phyloP scores from a whole-genome alignment of 2,329 filamentous ascomycete species.

The Neocucurbitaria cava region DNA sequence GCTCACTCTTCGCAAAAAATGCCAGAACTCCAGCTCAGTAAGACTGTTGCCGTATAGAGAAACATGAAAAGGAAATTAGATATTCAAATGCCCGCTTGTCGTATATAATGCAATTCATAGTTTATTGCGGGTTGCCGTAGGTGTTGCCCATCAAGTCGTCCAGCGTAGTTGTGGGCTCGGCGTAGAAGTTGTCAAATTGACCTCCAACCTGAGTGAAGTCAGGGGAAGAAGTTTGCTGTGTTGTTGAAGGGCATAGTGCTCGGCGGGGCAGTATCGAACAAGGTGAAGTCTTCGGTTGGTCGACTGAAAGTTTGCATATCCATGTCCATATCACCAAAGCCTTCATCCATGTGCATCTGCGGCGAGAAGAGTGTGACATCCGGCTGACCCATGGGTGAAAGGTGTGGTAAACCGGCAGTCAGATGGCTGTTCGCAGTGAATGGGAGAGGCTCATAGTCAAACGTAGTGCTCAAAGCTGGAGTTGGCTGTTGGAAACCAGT shows the following conservation, averaged over 20 bases:
- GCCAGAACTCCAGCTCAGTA: conserved; percentile 20
- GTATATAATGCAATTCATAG: conserved; percentile 19
- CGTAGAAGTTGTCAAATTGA: conserved; percentile 43
- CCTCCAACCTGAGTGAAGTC: conserved; percentile 51
- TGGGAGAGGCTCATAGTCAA: conserved; percentile 52
- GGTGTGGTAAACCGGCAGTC: conserved; percentile 54
- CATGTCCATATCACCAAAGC: conserved; percentile 59
- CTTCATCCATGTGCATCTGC: conserved; percentile 68
- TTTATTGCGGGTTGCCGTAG: conserved; percentile 31
- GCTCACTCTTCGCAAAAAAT: conserved; percentile 23
- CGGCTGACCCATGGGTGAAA: conserved; percentile 73
- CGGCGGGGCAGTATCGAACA: conserved; percentile 55
- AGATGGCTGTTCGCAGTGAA: conserved; percentile 32
- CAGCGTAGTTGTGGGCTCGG: conserved; percentile 37
- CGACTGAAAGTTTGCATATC: conserved; percentile 39
- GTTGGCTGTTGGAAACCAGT: conserved; percentile 65
- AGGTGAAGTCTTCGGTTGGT: conserved; percentile 65
- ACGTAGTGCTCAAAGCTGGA: conserved; percentile 47
- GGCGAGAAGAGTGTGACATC: conserved; percentile 75
- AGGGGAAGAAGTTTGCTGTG: conserved; percentile 47
- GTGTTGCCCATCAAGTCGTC: conserved; percentile 39
- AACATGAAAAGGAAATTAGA: conserved; percentile 23
- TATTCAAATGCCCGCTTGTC: conserved; percentile 30
- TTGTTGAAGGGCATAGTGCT: conserved; percentile 32
- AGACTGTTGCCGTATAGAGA: conserved; percentile 12